Conservation (phyloP, 495 filamentous ascomycete species). For the Penicillium alfredii region DNA sequence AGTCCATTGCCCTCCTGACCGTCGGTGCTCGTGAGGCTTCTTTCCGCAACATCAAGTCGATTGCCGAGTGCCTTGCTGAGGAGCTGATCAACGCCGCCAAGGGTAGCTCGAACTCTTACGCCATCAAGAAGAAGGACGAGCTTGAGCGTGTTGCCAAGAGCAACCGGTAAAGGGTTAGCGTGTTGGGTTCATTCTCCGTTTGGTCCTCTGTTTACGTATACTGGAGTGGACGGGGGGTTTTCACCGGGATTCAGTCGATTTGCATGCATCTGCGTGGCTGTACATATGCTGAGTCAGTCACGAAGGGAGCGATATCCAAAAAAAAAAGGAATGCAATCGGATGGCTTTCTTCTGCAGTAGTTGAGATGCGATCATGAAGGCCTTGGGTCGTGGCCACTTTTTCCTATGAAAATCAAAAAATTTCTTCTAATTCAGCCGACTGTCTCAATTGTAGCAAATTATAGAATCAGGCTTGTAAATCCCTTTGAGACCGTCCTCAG, state of each 20-base stretch:
- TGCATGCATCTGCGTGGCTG: constrained; percentile 44
- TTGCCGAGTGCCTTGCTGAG: constrained; percentile 96
- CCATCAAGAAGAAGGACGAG: constrained; percentile 99
- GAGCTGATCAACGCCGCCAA: constrained; percentile 99
- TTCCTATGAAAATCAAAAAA: constrained; percentile 31
- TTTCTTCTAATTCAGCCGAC: constrained; percentile 19
- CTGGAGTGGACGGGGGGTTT: constrained; percentile 46
- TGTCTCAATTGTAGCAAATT: neutral
- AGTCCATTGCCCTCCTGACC: constrained; percentile 94
- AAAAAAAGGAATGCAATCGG: constrained; percentile 39
- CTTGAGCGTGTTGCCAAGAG: constrained; percentile 99
- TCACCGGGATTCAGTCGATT: constrained; percentile 44
- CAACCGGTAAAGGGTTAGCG: constrained; percentile 79
- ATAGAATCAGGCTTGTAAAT: neutral
- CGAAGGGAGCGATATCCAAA: constrained; percentile 36
- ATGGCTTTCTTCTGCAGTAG: constrained; percentile 43
- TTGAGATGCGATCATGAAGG: constrained; percentile 45
- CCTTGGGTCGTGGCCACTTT: constrained; percentile 31
- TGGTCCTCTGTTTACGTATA: constrained; percentile 41
- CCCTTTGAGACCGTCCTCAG: no score
- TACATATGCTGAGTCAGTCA: constrained; percentile 41
- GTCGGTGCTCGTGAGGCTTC: constrained; percentile 95
- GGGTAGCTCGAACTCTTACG: constrained; percentile 99
- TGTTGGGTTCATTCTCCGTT: constrained; percentile 44
- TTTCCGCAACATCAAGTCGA: constrained; percentile 99